Evolutionary conservation across 75 land plant genomes (phyloP).

Genomic region (Selaginella moellendorffii): DNA sequence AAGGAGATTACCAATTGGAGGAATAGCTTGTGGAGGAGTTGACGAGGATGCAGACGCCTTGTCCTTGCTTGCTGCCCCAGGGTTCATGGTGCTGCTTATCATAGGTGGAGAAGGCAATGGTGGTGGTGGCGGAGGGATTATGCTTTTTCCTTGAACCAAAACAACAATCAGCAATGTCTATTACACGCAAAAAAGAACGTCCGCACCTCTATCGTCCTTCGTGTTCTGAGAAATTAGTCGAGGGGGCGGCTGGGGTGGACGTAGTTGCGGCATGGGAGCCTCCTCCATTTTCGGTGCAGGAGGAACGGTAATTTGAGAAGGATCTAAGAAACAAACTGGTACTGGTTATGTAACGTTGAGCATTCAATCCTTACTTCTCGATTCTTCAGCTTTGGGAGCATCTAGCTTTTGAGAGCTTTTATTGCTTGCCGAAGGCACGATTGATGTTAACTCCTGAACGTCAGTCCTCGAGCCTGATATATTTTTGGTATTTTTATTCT

Average conservation of each 20-base stretch:
- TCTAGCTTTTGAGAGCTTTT: not conserved
- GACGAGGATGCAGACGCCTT: conserved; percentile 12
- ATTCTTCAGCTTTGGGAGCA: too few species aligned
- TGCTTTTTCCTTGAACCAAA: not conserved
- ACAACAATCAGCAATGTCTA: too few species aligned
- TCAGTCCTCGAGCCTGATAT: too few species aligned
- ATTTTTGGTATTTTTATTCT: too few species aligned
- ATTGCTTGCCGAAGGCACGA: not conserved
- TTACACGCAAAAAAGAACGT: too few species aligned
- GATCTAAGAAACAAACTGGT: too few species aligned
- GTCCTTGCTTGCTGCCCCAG: conserved; percentile 32
- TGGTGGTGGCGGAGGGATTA: conserved; percentile 15
- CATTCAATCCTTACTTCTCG: not conserved
- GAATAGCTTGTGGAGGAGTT: not conserved
- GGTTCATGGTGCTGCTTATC: too few species aligned
- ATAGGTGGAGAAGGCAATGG: conserved; percentile 6
- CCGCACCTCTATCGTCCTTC: too few species aligned
- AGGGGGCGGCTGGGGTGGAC: conserved; percentile 21
- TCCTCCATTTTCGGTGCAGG: too few species aligned
- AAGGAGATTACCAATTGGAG: not conserved
- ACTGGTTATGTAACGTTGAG: too few species aligned
- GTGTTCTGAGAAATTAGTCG: too few species aligned
- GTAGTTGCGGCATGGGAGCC: too few species aligned
- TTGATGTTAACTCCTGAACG: not conserved
- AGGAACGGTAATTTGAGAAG: conserved; percentile 10